Percentiles rank a stretch among this genome's conserved stretches.
Conservation (phyloP, 2,329 filamentous ascomycete species). For the Periconia sp. region DNA sequence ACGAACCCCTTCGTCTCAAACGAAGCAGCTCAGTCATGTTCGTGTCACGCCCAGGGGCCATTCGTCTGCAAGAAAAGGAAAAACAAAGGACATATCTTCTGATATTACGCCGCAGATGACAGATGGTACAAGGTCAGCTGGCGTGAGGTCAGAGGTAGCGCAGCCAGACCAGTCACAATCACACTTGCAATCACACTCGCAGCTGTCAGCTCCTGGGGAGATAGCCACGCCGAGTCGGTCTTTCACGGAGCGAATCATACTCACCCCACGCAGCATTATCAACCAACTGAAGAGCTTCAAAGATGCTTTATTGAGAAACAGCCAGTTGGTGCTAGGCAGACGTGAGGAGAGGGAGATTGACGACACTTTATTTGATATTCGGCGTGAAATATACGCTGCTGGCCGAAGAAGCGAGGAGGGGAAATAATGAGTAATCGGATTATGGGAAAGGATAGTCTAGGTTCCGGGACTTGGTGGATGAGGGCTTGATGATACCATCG, state of each 20-base stretch:
- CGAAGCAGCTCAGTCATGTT: slow-evolving; percentile 20
- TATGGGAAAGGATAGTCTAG: not conserved
- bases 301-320: slow-evolving; percentile 56
- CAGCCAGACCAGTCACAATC: not conserved
- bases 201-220: slow-evolving; percentile 1
- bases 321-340: slow-evolving; percentile 60
- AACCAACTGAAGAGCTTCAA: slow-evolving; percentile 47
- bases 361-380: slow-evolving; percentile 77
- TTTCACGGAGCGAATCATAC: slow-evolving; percentile 38
- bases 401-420: slow-evolving; percentile 52
- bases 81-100: slow-evolving; percentile 1
- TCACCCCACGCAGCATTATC: slow-evolving; percentile 54
- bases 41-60: slow-evolving; percentile 15
- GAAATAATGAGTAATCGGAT: not conserved
- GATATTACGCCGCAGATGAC: slow-evolving; percentile 13
- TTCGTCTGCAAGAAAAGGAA: slow-evolving; percentile 4
- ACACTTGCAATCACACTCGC: slow-evolving; percentile 10
- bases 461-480: too few relatives aligned
- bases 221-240: slow-evolving; percentile 30
- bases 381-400: slow-evolving; percentile 71
- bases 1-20: slow-evolving; percentile 6
- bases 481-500: too few relatives aligned
- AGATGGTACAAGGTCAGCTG: not conserved
- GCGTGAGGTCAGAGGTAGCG: slow-evolving; percentile 2
- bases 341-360: slow-evolving; percentile 72